A percentile compares a stretch with the other conserved stretches of the same genome.
These are phyloP conservation scores for Auriscalpium orientale DNA, from an alignment of 768 basidiomycete genomes.

Conservation along the genomic window DNA sequence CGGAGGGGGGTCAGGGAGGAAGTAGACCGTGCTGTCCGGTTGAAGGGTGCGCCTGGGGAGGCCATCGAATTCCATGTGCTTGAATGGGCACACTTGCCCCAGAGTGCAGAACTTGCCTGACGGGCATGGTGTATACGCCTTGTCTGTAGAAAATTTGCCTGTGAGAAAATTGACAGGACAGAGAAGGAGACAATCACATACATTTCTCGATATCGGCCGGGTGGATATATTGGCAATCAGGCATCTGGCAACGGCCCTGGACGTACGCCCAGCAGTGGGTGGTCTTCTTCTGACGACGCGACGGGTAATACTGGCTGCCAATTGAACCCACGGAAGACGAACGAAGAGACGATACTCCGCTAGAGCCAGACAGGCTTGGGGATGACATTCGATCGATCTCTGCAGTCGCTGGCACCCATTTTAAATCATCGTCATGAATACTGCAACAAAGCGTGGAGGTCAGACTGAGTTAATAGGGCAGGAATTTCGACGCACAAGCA, in stretches of 20 bases:
- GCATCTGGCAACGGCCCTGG: background rate
- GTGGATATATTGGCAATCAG: background rate
- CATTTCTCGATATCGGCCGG: background rate
- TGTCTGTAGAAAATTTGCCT: background rate
- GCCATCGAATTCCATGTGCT: background rate
- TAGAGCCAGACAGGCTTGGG: background rate
- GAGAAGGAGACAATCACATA: background rate
- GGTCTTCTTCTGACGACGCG: background rate
- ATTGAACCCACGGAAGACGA: background rate
- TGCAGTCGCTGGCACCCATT: background rate
- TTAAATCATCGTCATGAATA: background rate
- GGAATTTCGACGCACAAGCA: background rate
- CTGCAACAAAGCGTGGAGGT: background rate
- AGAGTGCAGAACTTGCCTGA: background rate
- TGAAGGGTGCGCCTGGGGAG: background rate
- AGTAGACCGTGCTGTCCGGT: background rate
- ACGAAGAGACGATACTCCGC: background rate
- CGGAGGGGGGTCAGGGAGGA: background rate
- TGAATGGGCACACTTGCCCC: background rate
- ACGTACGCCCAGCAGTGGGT: slow-evolving; percentile 1
- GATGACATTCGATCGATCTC: background rate
- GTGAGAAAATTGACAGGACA: background rate
- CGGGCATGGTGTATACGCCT: background rate
- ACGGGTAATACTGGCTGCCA: background rate
- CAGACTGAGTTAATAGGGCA: background rate